Percentiles rank a stretch among this genome's conserved stretches.
Conservation (phyloP, 2,329 filamentous ascomycete species). For the Aspergillus costaricaensis region DNA sequence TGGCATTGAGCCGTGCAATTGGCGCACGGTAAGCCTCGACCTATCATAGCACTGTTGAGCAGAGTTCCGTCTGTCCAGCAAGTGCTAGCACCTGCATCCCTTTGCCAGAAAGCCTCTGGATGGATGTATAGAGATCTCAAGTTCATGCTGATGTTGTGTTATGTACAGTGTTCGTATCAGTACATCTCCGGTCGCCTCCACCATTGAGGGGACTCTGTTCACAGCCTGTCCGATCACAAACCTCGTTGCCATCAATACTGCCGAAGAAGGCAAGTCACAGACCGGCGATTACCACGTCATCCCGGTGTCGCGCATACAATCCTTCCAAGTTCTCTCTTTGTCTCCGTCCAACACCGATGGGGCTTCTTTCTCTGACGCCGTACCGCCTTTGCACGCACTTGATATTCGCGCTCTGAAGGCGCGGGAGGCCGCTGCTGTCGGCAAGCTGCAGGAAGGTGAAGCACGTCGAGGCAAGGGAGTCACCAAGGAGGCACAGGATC, state of each 20-base stretch:
- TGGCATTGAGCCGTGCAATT: constrained; percentile 60
- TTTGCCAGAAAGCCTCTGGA: background rate
- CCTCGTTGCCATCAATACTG: constrained; percentile 61
- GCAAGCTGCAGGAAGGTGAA: constrained; percentile 59
- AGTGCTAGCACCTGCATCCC: background rate
- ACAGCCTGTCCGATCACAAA: constrained; percentile 63
- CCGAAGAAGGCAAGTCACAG: constrained; percentile 39
- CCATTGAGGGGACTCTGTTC: constrained; percentile 63
- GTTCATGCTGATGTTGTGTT: constrained; percentile 8
- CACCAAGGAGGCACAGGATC: constrained; percentile 61
- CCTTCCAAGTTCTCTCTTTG: constrained; percentile 56
- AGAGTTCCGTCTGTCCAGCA: background rate
- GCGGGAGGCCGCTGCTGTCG: constrained; percentile 58
- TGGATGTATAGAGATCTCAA: background rate
- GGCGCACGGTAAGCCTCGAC: constrained; percentile 57
- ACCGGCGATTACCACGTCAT: constrained; percentile 63
- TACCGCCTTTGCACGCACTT: constrained; percentile 47
- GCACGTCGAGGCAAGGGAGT: constrained; percentile 63
- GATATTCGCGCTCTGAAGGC: constrained; percentile 57
- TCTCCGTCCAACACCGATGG: constrained; percentile 33
- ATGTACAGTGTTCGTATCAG: constrained; percentile 57
- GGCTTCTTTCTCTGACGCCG: constrained; percentile 51
- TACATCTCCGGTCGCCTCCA: constrained; percentile 54
- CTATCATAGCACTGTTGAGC: background rate
- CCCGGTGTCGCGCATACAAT: constrained; percentile 60